Conservation (phyloP, 768 basidiomycete species). For the Pleurotus tuoliensis region DNA sequence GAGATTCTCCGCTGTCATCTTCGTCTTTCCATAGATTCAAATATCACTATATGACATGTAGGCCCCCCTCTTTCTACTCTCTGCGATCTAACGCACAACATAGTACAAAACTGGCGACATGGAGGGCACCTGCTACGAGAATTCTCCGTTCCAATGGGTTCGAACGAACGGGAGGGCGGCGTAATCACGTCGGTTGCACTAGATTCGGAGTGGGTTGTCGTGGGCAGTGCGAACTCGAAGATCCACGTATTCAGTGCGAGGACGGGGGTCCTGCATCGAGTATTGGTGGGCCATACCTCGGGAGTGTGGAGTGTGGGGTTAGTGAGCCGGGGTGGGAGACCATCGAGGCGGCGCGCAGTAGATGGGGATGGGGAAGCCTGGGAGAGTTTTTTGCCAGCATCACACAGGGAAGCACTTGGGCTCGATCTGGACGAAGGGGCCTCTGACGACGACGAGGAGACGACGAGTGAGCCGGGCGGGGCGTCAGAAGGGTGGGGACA, state of each 20-base stretch:
- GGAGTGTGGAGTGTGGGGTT: slow-evolving; percentile 95
- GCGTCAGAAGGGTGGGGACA: slow-evolving; percentile 90
- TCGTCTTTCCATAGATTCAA: slow-evolving; percentile 2
- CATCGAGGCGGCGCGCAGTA: slow-evolving; percentile 18
- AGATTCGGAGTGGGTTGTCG: slow-evolving; percentile 79
- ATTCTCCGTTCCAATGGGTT: slow-evolving; percentile 46
- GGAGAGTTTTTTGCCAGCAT: slow-evolving; percentile 24
- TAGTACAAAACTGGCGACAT: slow-evolving; percentile 78
- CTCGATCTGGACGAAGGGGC: slow-evolving; percentile 19
- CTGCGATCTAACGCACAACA: slow-evolving; percentile 2
- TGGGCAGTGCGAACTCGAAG: slow-evolving; percentile 81
- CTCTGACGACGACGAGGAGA: slow-evolving; percentile 17
- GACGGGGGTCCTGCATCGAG: slow-evolving; percentile 72
- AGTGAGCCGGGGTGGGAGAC: slow-evolving; percentile 58
- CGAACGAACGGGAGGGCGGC: slow-evolving; percentile 37
- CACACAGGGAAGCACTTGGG: slow-evolving; percentile 49
- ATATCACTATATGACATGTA: slow-evolving; percentile 57
- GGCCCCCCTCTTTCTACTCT: slow-evolving; percentile 18
- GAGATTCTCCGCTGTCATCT: background rate
- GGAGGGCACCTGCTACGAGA: slow-evolving; percentile 69
- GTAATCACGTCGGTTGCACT: slow-evolving; percentile 87
- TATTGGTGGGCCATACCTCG: slow-evolving; percentile 76
- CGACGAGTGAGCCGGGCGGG: slow-evolving; percentile 52
- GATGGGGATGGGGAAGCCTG: background rate
- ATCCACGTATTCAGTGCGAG: slow-evolving; percentile 82